Conservation (phyloP, 176 grass and related monocot genomes). For the Urochloa ruziziensis region DNA sequence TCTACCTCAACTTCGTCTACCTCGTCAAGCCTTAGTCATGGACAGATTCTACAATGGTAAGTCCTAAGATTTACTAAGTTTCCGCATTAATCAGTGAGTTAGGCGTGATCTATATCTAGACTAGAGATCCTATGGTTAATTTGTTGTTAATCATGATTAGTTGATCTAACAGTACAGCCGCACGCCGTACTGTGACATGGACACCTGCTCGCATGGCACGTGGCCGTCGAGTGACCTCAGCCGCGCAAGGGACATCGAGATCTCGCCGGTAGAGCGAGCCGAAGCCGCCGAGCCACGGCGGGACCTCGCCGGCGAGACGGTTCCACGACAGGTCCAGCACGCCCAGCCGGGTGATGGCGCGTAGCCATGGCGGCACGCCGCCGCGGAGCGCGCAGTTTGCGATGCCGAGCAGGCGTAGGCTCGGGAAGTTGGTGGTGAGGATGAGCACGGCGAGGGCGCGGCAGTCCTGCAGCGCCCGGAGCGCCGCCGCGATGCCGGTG, state of each 20-base stretch:
- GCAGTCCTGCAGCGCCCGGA: conserved; percentile 20
- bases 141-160: too few relatives aligned
- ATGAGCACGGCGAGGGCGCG: conserved; percentile 21
- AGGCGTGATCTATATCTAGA: too few relatives aligned
- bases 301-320: conserved; percentile 16
- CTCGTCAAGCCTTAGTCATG: too few relatives aligned
- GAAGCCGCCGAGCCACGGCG: conserved; percentile 32
- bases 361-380: conserved; percentile 28
- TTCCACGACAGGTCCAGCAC: conserved; percentile 49
- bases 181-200: neutral
- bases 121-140: too few relatives aligned
- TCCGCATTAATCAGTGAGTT: too few relatives aligned
- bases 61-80: too few relatives aligned
- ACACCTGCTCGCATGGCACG: neutral
- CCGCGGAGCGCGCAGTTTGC: conserved; percentile 20
- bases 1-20: too few relatives aligned
- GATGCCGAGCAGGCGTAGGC: neutral
- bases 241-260: conserved; percentile 4
- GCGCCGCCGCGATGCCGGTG: conserved; percentile 10
- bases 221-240: neutral
- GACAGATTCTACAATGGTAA: too few relatives aligned
- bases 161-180: too few relatives aligned
- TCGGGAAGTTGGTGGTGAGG: conserved; percentile 34
- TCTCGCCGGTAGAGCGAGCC: conserved; percentile 32
- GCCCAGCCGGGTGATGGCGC: conserved; percentile 26